Evolutionary conservation across 1,284 basidiomycete genomes (phyloP), one percentile per base, ranked within the genome.

Genomic region (Cutaneotrichosporon dermatis): DNA sequence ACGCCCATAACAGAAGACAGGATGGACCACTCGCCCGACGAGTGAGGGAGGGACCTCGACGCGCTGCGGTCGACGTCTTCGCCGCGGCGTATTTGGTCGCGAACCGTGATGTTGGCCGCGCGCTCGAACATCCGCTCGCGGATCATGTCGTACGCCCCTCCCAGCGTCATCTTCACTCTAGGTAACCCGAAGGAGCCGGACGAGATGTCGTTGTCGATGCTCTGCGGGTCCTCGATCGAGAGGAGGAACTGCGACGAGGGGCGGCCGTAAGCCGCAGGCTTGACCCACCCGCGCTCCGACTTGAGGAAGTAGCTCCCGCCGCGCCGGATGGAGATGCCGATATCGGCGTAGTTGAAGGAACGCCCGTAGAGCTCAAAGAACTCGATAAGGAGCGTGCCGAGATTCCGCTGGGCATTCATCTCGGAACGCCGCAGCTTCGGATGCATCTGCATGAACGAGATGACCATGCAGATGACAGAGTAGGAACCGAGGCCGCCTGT

Each of bases 401-500:
- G 82, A 73, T 98, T 99, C 67, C 84, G 81, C 63, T 85, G 84
- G 0, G 93, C 85, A 66, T 94, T 86, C 45, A 99, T 92, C 76
- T 95, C 91, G 1, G 86, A 88, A 54, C 86, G 79, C 45, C 95
- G 86, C 62, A 99, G 85, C 76, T 95, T 96, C 0, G 95, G 96
- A 74, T 99, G 95, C 81, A 97, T 88, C 82, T 98, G 95, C 51
- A 99, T 80, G 75, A 98, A 98, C 73, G 86, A 92, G 67, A 98
- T 85, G 11, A 89, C 92, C 61, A 98, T 79, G 74, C 92, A 95
- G 57, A 97, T 93, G 65, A 97, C 91, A 64, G 89, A 88, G 76
- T 97, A 99, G 72, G 89, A 92, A 7, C 95, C 94, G 13, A 99
- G 78, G 0, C 96, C 95, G 9, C 96, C 95, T 0, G 89, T 90